These are phyloP conservation scores for Debaryomyces prosopidis DNA, from an alignment of 805 yeast genomes.

Conservation along the genomic window DNA sequence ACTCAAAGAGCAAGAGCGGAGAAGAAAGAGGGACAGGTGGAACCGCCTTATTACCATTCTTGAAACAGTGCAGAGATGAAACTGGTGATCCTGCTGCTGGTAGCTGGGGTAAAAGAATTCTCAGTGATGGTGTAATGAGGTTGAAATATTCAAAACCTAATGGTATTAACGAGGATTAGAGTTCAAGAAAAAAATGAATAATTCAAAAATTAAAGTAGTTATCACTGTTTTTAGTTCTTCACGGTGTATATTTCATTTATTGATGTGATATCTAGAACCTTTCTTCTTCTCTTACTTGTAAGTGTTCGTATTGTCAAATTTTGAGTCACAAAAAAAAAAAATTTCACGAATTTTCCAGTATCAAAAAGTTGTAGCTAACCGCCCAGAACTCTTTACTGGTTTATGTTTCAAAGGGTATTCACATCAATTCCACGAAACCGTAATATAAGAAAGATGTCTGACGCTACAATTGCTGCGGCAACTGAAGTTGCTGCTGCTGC, in stretches of 20 bases:
- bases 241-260: neutral
- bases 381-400: slow-evolving; percentile 1
- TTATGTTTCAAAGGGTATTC: slow-evolving; percentile 15
- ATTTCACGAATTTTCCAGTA: neutral
- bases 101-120: slow-evolving; percentile 78
- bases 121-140: slow-evolving; percentile 55
- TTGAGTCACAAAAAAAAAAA: slow-evolving; percentile 1
- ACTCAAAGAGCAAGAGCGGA: slow-evolving; percentile 44
- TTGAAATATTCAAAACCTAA: slow-evolving; percentile 40
- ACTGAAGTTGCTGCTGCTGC: slow-evolving; percentile 3
- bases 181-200: neutral
- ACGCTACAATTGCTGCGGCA: slow-evolving; percentile 9
- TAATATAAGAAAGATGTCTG: slow-evolving; percentile 14
- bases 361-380: neutral
- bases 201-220: neutral
- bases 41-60: slow-evolving; percentile 84
- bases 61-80: slow-evolving; percentile 94
- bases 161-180: slow-evolving; percentile 40
- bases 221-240: neutral
- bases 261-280: neutral
- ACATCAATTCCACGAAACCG: slow-evolving; percentile 3
- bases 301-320: neutral
- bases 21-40: slow-evolving; percentile 91
- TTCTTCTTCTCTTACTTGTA: neutral
- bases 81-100: slow-evolving; percentile 95